Evolutionary conservation across 768 basidiomycete species (phyloP).

Genomic region (Lactifluus rugatus): DNA sequence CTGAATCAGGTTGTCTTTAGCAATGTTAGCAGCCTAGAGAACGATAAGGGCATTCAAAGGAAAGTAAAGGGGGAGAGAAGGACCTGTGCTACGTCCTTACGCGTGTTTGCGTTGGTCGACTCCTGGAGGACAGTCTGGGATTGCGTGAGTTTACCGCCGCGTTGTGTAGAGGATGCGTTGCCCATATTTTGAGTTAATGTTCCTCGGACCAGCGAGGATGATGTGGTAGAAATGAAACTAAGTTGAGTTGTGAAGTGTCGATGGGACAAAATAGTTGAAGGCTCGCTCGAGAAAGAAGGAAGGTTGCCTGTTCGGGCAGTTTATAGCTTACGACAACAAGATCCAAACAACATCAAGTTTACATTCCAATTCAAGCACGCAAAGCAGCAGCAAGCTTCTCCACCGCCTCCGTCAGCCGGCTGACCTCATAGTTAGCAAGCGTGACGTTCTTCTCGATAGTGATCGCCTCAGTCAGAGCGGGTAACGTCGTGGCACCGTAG

Average conservation of each 20-base stretch:
- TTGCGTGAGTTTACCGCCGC: conserved; percentile 1
- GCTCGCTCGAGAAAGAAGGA: neutral
- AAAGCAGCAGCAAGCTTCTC: conserved; percentile 30
- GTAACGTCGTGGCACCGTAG: conserved; percentile 79
- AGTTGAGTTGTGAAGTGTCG: neutral
- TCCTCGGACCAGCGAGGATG: conserved; percentile 16
- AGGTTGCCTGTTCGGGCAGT: neutral
- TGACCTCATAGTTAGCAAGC: conserved; percentile 50
- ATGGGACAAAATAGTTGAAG: neutral
- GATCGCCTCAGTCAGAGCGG: conserved; percentile 70
- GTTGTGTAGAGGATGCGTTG: conserved; percentile 14
- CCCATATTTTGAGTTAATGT: conserved; percentile 8
- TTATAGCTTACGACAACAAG: neutral
- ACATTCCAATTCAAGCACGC: conserved; percentile 9
- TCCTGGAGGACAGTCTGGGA: neutral
- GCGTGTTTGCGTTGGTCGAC: conserved; percentile 4
- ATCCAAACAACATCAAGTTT: neutral
- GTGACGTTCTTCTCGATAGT: conserved; percentile 55
- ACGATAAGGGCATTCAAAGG: neutral
- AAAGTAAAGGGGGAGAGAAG: neutral
- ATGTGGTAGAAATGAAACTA: conserved; percentile 6
- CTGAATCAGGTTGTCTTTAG: conserved; percentile 1
- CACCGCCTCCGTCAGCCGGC: conserved; percentile 46
- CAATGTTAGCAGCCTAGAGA: conserved; percentile 6
- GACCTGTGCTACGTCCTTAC: conserved; percentile 12